Conservation (phyloP, 495 filamentous ascomycete genomes). For the Aspergillus egyptiacus region DNA sequence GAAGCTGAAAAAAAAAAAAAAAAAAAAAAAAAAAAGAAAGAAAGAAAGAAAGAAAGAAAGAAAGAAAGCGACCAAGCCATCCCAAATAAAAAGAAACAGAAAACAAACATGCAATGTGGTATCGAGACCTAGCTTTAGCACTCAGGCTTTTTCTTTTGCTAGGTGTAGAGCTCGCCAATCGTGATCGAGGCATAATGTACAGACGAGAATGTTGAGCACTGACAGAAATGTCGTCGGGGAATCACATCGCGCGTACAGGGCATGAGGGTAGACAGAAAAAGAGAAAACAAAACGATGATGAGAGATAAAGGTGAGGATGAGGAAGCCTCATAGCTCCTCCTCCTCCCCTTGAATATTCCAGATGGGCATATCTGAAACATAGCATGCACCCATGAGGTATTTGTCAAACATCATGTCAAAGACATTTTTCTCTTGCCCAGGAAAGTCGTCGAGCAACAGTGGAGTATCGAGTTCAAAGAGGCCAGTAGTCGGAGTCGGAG, state of each 20-base stretch:
- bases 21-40: neutral
- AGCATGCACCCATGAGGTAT: neutral
- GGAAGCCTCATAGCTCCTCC: neutral
- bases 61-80: neutral
- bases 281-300: neutral
- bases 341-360: too few species aligned
- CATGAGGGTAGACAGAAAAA: neutral
- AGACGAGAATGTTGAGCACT: too few species aligned
- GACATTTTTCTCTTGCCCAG: neutral
- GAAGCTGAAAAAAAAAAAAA: neutral
- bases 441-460: neutral
- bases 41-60: neutral
- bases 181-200: neutral
- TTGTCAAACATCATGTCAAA: slow-evolving; percentile 2
- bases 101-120: neutral
- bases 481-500: neutral
- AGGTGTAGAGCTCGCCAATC: too few species aligned
- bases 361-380: slow-evolving; percentile 1
- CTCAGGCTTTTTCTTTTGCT: too few species aligned
- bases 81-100: neutral
- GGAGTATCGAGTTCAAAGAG: neutral
- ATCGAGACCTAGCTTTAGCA: too few species aligned
- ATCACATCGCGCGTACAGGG: neutral
- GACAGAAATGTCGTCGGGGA: neutral
- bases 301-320: neutral